Evolutionary conservation across 805 yeast genomes (phyloP).

Genomic region (Candida wancherniae): DNA sequence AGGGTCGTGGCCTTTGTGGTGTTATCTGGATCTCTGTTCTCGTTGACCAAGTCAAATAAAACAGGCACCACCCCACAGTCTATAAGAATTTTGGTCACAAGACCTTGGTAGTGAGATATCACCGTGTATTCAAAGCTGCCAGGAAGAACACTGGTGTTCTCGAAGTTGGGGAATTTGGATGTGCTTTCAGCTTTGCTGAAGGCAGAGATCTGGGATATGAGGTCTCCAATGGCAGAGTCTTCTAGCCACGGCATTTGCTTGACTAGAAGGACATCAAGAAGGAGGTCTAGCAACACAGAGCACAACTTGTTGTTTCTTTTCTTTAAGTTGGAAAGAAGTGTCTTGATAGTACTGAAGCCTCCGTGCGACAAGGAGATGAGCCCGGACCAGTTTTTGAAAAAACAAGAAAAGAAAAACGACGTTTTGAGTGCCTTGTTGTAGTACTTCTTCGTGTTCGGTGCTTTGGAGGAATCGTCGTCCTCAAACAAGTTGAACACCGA

Average conservation of each 20-base stretch:
- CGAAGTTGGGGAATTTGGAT: conserved; percentile 9
- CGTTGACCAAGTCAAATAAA: conserved; percentile 40
- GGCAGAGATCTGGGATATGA: conserved; percentile 11
- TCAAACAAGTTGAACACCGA: conserved; percentile 69
- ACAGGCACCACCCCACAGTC: conserved; percentile 49
- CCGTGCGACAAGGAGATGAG: conserved; percentile 57
- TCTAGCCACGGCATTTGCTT: conserved; percentile 51
- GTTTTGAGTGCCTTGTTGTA: conserved; percentile 48
- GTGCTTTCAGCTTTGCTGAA: conserved; percentile 7
- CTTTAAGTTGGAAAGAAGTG: conserved; percentile 58
- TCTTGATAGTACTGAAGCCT: conserved; percentile 50
- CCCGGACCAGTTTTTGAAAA: conserved; percentile 76
- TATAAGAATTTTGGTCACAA: conserved; percentile 52
- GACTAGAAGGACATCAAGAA: conserved; percentile 63
- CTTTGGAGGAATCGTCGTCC: conserved; percentile 12
- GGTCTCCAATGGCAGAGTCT: conserved; percentile 11
- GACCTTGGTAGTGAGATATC: conserved; percentile 61
- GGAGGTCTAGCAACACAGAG: conserved; percentile 62
- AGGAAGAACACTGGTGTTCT: conserved; percentile 11
- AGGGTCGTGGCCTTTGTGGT: conserved; percentile 59
- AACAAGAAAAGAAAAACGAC: conserved; percentile 52
- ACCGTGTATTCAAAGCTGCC: conserved; percentile 41
- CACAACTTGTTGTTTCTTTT: conserved; percentile 53
- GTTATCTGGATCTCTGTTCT: conserved; percentile 40
- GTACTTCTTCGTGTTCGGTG: conserved; percentile 8